Conservation (phyloP, 805 yeast genomes). For the Cyberlindnera saturnus region DNA sequence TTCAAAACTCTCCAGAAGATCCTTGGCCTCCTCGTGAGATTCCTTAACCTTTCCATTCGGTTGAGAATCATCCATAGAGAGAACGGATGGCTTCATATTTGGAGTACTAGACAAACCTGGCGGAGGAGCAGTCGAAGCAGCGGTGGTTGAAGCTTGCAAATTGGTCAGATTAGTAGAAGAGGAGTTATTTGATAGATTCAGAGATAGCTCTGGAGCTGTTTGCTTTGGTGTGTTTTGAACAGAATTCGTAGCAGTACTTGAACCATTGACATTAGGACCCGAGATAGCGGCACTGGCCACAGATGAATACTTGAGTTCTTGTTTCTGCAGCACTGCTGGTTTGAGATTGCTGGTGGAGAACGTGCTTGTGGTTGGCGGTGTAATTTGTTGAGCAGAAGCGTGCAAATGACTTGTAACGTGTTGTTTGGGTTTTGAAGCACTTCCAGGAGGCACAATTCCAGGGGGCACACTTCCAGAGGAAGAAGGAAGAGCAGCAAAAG, state of each 20-base stretch:
- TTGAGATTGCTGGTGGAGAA: slow-evolving; percentile 27
- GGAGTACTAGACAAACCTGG: not conserved
- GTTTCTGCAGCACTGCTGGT: slow-evolving; percentile 53
- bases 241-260: slow-evolving; percentile 1
- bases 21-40: not conserved
- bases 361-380: slow-evolving; percentile 4
- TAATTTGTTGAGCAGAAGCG: slow-evolving; percentile 1
- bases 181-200: not conserved
- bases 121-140: not conserved
- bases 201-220: slow-evolving; percentile 13
- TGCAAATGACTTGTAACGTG: not conserved
- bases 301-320: slow-evolving; percentile 50
- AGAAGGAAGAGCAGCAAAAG: not conserved
- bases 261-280: not conserved
- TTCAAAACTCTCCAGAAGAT: slow-evolving; percentile 24
- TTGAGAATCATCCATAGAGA: not conserved
- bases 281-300: slow-evolving; percentile 26
- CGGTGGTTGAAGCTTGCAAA: not conserved
- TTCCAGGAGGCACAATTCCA: too few species aligned
- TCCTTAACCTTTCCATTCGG: not conserved
- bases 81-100: not conserved
- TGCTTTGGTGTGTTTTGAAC: slow-evolving; percentile 16
- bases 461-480: too few species aligned
- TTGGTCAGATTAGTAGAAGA: slow-evolving; percentile 9
- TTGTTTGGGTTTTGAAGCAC: not conserved